Base-by-base conservation (phyloP, 768 basidiomycete species). In the Suillus placidus region DNA sequence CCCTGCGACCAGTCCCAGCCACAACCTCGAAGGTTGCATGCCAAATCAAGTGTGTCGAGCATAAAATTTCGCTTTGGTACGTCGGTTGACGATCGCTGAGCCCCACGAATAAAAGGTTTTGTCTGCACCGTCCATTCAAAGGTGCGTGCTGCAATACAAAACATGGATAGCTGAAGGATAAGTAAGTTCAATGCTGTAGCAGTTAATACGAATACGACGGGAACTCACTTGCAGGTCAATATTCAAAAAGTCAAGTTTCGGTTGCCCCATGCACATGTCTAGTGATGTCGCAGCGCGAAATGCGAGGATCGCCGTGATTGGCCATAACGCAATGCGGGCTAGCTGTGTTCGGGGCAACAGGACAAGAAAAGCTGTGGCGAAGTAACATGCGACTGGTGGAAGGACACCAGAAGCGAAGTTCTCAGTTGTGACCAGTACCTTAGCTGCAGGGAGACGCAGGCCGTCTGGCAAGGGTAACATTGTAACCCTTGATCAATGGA, bases 1-100 rank as follows among this genome's bases (percentile, higher is more conserved):
- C 70, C 66, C 35, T 74, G 68, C 2, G 87, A 85, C 84, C 87
- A 89, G 51, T 83, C 76, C 88, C 89, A 90, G 16, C 86, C 87
- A 55, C 79, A 71, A 8, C 89, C 89, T 20, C 89, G 86, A 16
- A 85, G 68, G 66, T 83, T 87, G 68, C 75, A 77, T 32, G 66
- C 67, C 23, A 91, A 79, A 62, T 90, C 87, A 16, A 82, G 67
- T 2, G 83, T 82, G 63, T 90, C 82, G 51, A 64, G 37, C 20
- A 64, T 7, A 4, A 9, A 8, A 12, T 63, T 34, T 30, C 6
- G 26, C 16, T 60, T 60, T 30, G 56, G 16, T 16, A 38, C 14
- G 10, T 57, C 56, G 3, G 37, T 38, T 47, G 40, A 66, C 20
- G 51, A 49, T 47, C 2, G 67, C 65, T 7, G 62, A 63, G 9